phyloP scores from a whole-genome alignment of 1,139 yeast genomes.

The Saccharomyces pastorianus region DNA sequence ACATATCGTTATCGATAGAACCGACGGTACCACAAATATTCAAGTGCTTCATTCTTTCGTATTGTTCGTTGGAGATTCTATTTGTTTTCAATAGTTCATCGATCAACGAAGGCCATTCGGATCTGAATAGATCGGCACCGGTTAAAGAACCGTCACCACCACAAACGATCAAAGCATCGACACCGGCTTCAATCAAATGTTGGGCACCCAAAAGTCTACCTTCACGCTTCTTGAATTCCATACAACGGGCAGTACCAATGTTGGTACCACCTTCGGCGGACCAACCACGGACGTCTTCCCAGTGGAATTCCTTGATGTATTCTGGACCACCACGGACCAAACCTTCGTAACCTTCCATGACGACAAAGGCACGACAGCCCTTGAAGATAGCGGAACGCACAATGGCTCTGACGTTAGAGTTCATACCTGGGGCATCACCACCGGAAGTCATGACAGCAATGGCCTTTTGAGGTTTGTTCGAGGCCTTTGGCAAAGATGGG shows the following conservation, averaged over 20 bases:
- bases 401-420: slow-evolving; percentile 78
- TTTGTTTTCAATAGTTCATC: slow-evolving; percentile 54
- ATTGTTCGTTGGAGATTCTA: slow-evolving; percentile 49
- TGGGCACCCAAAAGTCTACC: slow-evolving; percentile 80
- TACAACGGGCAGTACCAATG: slow-evolving; percentile 93
- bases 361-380: slow-evolving; percentile 89
- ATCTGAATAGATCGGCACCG: slow-evolving; percentile 92
- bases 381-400: slow-evolving; percentile 81
- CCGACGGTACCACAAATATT: slow-evolving; percentile 95
- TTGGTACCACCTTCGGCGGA: slow-evolving; percentile 87
- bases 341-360: slow-evolving; percentile 93
- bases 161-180: slow-evolving; percentile 93
- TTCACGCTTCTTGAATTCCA: slow-evolving; percentile 70
- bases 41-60: slow-evolving; percentile 56
- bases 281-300: slow-evolving; percentile 94
- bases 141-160: slow-evolving; percentile 98
- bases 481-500: slow-evolving; percentile 18
- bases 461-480: slow-evolving; percentile 17
- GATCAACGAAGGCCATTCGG: slow-evolving; percentile 87
- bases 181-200: slow-evolving; percentile 79
- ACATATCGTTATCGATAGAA: slow-evolving; percentile 95
- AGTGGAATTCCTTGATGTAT: slow-evolving; percentile 64
- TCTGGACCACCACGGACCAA: slow-evolving; percentile 69
- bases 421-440: slow-evolving; percentile 98
- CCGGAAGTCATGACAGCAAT: slow-evolving; percentile 97